phyloP scores from a whole-genome alignment of 2,329 filamentous ascomycete genomes.

The Sclerotinia borealis region DNA sequence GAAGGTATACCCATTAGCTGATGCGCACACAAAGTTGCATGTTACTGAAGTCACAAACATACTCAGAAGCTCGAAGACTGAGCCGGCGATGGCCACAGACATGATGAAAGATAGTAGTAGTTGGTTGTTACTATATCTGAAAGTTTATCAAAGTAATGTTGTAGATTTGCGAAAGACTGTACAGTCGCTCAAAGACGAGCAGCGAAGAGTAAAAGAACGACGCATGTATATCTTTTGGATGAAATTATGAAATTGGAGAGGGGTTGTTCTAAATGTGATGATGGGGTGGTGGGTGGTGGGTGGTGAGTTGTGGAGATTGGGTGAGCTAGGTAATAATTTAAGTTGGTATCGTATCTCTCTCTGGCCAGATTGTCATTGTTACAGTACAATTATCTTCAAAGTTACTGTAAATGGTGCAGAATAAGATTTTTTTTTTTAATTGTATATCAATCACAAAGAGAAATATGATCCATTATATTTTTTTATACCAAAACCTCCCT shows the following conservation, averaged over 20 bases:
- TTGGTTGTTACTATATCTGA: background rate
- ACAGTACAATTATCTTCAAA: too few species aligned
- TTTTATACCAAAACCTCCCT: too few species aligned
- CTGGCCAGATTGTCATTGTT: background rate
- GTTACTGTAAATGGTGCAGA: background rate
- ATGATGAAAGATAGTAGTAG: constrained; percentile 17
- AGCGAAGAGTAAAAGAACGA: constrained; percentile 22
- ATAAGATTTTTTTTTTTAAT: background rate
- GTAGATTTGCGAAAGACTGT: background rate
- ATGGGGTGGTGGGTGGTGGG: background rate
- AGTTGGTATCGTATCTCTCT: background rate
- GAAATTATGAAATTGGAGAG: background rate
- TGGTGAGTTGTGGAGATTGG: background rate
- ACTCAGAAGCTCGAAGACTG: constrained; percentile 33
- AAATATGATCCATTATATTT: background rate
- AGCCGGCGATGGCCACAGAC: constrained; percentile 27
- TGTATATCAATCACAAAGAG: background rate
- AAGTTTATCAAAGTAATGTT: background rate
- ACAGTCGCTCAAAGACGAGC: constrained; percentile 32
- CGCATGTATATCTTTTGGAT: constrained; percentile 30
- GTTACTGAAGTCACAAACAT: constrained; percentile 17
- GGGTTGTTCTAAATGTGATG: background rate
- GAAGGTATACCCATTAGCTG: constrained; percentile 18
- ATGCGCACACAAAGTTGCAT: constrained; percentile 1
- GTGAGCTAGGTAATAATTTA: background rate